Base-by-base conservation (phyloP, 2,329 filamentous ascomycete genomes). In the Coniella lustricola region DNA sequence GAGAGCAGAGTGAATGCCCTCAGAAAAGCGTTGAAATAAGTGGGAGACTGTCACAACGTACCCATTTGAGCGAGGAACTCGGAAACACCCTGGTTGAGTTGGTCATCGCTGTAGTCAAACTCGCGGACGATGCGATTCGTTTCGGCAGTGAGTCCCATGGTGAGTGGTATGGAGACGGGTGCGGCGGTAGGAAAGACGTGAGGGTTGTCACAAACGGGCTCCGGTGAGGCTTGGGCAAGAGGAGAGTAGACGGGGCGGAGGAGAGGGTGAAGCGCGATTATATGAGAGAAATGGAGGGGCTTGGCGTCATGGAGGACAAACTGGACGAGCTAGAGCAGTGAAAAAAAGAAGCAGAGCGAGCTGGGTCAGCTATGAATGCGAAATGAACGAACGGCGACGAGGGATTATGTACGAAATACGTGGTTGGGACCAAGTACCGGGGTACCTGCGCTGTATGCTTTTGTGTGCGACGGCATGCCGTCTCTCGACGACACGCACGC, bases 31-130 rank as follows among this genome's bases (percentile, higher is more conserved):
- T 17, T n/a, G 14, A 8, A 12, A 22, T n/a, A 12, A 16, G 22
- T 36, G 31, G 36, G 7, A 45, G 32, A 44, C 14, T 12, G 48
- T 29, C 5, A 2, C 31, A 40, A 66, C 69, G 49, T 67, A 76
- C 86, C 74, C 84, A 96, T 90, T 71, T 97, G 83, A 53, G 75
- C 74, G 56, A 96, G 78, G 63, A 95, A 98, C 66, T 95, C 90
- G 55, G 81, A 74, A 53, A 95, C 90, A 56, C 82, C 87, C 60
- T 76, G 79, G 65, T 89, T 88, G 61, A 96, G 77, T 67, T 90
- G 78, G 46, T 83, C 79, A 59, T 89, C 77, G 52, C 81, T 75
- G 68, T 90, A 91, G 47, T 95, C 87, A 69, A 97, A 97, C 67
- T 93, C 81, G 58, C 79, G 79, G 60, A 87, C 86, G 61, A 96